Evolutionary conservation across 805 yeast genomes (phyloP).

Genomic region (Huiozyma sinensis): DNA sequence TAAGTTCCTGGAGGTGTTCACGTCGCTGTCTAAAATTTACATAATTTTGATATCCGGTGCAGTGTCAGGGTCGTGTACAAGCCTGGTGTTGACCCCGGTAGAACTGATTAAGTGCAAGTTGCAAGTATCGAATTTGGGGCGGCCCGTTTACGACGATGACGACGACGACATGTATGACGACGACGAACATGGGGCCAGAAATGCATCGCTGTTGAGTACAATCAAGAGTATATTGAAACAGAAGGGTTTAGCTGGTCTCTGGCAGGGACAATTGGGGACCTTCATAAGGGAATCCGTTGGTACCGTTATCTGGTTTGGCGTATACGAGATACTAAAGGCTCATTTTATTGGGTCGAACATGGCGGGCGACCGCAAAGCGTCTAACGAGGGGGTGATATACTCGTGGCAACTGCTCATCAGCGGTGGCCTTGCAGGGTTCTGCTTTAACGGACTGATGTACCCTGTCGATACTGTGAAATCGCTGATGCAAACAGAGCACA

Average conservation of each 20-base stretch:
- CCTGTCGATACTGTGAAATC: constrained; percentile 90
- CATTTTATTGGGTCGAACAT: constrained; percentile 16
- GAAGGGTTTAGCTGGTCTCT: constrained; percentile 64
- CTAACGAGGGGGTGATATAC: constrained; percentile 19
- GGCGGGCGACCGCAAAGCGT: background rate
- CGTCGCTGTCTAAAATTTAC: constrained; percentile 28
- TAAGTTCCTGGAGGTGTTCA: constrained; percentile 23
- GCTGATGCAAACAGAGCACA: constrained; percentile 48
- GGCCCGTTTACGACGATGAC: constrained; percentile 14
- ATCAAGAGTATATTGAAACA: constrained; percentile 34
- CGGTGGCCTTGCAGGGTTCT: constrained; percentile 81
- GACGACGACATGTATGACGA: background rate
- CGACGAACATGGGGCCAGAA: constrained; percentile 1
- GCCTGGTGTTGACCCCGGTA: constrained; percentile 79
- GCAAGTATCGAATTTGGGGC: constrained; percentile 45
- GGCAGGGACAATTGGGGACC: constrained; percentile 84
- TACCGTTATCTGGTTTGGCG: constrained; percentile 88
- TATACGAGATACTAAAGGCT: constrained; percentile 54
- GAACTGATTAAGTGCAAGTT: constrained; percentile 81
- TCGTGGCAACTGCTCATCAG: constrained; percentile 52
- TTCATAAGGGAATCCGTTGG: constrained; percentile 78
- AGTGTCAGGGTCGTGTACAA: constrained; percentile 69
- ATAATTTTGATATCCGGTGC: constrained; percentile 62
- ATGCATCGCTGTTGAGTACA: constrained; percentile 30
- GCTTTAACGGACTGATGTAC: constrained; percentile 68